Conservation (phyloP, 352 stramenopile species). For the Thalassiosira hispida region DNA sequence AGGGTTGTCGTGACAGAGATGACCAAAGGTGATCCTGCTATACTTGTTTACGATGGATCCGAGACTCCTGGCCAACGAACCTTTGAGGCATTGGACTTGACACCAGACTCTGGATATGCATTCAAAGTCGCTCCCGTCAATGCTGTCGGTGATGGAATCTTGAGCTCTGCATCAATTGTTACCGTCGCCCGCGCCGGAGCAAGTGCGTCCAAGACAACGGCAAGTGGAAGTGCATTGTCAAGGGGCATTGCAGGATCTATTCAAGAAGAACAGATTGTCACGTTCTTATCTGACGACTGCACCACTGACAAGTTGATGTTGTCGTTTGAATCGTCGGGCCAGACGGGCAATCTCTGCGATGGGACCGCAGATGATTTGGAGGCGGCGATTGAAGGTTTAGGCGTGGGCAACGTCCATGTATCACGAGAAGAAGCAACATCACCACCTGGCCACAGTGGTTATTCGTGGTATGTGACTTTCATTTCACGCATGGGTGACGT, state of each 20-base stretch:
- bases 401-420: constrained; percentile 63
- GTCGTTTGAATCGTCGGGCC: constrained; percentile 47
- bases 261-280: constrained; percentile 93
- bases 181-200: constrained; percentile 92
- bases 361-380: constrained; percentile 55
- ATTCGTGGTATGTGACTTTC: constrained; percentile 87
- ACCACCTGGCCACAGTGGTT: constrained; percentile 45
- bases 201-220: constrained; percentile 88
- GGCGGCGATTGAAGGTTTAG: constrained; percentile 32
- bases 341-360: constrained; percentile 61
- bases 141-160: constrained; percentile 89
- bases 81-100: constrained; percentile 88
- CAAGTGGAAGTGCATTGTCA: constrained; percentile 87
- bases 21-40: constrained; percentile 89
- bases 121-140: constrained; percentile 93
- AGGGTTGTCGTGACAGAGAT: constrained; percentile 85
- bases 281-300: constrained; percentile 60
- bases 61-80: constrained; percentile 86
- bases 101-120: constrained; percentile 90
- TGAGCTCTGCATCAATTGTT: constrained; percentile 88
- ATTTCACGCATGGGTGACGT: constrained; percentile 87
- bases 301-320: constrained; percentile 46
- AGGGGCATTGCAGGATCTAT: constrained; percentile 93
- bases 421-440: constrained; percentile 44
- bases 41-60: constrained; percentile 91